Evolutionary conservation across 1,284 basidiomycete species (phyloP), one percentile per base, ranked within the genome.

Genomic region (Puccinia hordei): DNA sequence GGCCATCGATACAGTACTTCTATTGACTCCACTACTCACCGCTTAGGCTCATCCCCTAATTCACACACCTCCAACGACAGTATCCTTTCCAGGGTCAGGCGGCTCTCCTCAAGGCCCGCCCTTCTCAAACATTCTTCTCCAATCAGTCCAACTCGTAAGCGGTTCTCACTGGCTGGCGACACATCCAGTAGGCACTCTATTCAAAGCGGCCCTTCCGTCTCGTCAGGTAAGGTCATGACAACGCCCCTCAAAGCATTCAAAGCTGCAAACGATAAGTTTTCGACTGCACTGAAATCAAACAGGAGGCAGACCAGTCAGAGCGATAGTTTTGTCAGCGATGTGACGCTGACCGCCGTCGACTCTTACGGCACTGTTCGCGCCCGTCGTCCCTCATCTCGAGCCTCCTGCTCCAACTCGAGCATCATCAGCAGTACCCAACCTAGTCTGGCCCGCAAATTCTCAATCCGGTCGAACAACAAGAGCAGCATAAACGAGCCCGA

Each of bases 1-100:
- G 57, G 33, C 19, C 69, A 72, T 57, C 69, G 78, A n/a, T 63
- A 80, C n/a, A 61, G 69, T 22, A 71, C 78, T 19, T 80, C 78
- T n/a, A 80, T 73, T 30, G 78, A 71, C 55, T 80, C 78, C 9
- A 73, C 27, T 33, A 10, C 44, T 33, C 41, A 24, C n/a, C 46
- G 53, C 51, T 44, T 57, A 35, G 44, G 15, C 27, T 44, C 51
- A 19, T 71, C 55, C n/a, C 38, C 77, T 30, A 35, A 49, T 51
- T 63, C 65, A 72, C 77, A 59, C 19, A 53, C 46, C 13, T 63
- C 71, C 2, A 80, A 63, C 44, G 69, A 80, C 41, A 73, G 71
- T 38, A 71, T 80, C 33, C 33, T 80, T 22, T 73, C 78, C 24
- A 41, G 78, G 19, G 69, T 73, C 19, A 57, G 78, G 33, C 68